phyloP scores from a whole-genome alignment of 768 basidiomycete genomes.

The Termitomyces bulborhizus region DNA sequence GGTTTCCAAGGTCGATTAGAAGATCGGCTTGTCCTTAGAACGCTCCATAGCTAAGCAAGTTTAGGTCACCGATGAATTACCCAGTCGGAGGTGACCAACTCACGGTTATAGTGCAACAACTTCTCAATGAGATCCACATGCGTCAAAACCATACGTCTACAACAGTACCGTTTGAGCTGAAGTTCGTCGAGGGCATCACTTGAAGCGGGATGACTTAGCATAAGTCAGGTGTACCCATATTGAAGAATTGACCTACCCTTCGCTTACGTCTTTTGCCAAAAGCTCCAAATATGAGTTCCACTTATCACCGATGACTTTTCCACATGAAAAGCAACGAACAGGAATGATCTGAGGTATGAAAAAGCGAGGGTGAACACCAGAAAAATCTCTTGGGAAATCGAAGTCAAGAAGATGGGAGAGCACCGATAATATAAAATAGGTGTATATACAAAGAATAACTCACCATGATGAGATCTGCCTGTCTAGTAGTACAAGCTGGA shows the following conservation, averaged over 20 bases:
- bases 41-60: conserved; percentile 38
- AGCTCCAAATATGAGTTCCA: conserved; percentile 87
- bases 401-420: neutral
- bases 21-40: conserved; percentile 34
- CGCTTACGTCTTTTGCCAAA: conserved; percentile 72
- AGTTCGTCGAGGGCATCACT: conserved; percentile 89
- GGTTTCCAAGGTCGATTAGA: conserved; percentile 2
- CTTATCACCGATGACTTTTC: conserved; percentile 95
- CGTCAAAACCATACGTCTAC: conserved; percentile 93
- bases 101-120: conserved; percentile 92
- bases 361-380: neutral
- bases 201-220: neutral
- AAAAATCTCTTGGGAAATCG: neutral
- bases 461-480: conserved; percentile 1
- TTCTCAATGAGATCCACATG: conserved; percentile 99
- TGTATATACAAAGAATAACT: neutral
- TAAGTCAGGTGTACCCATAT: neutral
- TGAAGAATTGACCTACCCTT: conserved; percentile 60
- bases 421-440: neutral
- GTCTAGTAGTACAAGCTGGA: neutral
- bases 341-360: conserved; percentile 75
- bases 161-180: conserved; percentile 91
- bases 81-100: conserved; percentile 21
- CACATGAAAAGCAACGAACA: conserved; percentile 93
- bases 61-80: neutral